A percentile compares a stretch with the other conserved stretches of the same genome.
Conservation (phyloP, 2,329 filamentous ascomycete genomes). For the Verticillium isaacii region DNA sequence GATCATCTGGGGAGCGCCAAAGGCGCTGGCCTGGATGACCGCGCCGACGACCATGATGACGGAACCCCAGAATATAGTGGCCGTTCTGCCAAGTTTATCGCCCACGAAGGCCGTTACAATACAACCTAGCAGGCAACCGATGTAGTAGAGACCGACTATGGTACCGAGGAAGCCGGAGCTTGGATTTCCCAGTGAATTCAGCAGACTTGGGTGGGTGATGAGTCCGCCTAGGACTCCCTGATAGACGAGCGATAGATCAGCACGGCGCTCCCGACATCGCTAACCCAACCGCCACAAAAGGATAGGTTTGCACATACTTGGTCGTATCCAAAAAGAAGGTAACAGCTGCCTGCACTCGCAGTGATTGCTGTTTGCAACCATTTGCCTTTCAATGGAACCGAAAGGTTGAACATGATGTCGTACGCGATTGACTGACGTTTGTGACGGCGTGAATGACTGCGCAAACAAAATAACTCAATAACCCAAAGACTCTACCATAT, state of each 20-base stretch:
- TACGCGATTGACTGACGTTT: too few relatives aligned
- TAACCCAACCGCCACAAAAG: too few relatives aligned
- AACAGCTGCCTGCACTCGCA: constrained; percentile 1
- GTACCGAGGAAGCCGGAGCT: neutral
- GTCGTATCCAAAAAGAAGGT: neutral
- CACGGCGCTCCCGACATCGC: too few relatives aligned
- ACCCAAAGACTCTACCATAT: too few relatives aligned
- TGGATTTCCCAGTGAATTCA: neutral
- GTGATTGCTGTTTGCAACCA: neutral
- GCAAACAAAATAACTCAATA: too few relatives aligned
- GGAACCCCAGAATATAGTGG: neutral
- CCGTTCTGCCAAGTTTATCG: neutral
- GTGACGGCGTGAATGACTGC: too few relatives aligned
- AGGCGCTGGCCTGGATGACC: neutral
- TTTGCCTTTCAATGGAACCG: neutral
- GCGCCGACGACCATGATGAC: neutral
- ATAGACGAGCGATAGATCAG: too few relatives aligned
- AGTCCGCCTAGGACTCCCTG: too few relatives aligned
- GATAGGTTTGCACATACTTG: neutral
- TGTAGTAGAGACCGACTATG: constrained; percentile 1
- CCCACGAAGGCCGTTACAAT: neutral
- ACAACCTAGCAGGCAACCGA: neutral
- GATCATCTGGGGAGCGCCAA: neutral
- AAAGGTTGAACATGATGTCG: too few relatives aligned
- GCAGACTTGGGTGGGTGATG: neutral